Percentiles rank a stretch among this genome's conserved stretches.
These are phyloP conservation scores for Gossypium turneri DNA, from an alignment of 345 rosid genomes.

Conservation along the genomic window DNA sequence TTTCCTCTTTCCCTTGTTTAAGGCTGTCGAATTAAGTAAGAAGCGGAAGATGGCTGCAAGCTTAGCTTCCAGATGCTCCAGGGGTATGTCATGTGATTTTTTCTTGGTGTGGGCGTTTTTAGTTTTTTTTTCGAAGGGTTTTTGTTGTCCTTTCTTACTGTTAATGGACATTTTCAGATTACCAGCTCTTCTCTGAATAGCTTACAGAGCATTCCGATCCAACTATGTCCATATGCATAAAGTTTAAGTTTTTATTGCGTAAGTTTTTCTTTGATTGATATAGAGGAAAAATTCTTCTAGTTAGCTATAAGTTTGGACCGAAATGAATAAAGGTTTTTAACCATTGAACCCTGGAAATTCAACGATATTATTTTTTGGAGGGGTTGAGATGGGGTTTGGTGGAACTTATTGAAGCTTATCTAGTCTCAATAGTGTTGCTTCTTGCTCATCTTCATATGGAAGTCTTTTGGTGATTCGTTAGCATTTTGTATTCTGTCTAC, in stretches of 20 bases:
- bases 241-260: background rate
- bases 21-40: background rate
- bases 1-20: background rate
- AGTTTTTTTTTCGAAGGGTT: background rate
- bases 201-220: background rate
- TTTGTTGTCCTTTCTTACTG: background rate
- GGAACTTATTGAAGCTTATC: background rate
- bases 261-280: background rate
- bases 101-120: background rate
- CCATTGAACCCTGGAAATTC: background rate
- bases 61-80: slow-evolving; percentile 6
- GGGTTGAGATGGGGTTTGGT: background rate
- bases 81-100: background rate
- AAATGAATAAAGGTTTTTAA: background rate
- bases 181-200: background rate
- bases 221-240: background rate
- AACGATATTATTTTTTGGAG: background rate
- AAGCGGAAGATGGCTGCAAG: slow-evolving; percentile 13
- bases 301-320: background rate
- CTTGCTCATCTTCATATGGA: background rate
- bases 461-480: background rate
- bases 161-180: background rate
- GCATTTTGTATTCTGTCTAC: background rate
- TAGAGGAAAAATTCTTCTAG: background rate
- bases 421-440: too few relatives aligned